Base-by-base conservation (phyloP, 495 filamentous ascomycete genomes). In the Astrocystis sublimbata region DNA sequence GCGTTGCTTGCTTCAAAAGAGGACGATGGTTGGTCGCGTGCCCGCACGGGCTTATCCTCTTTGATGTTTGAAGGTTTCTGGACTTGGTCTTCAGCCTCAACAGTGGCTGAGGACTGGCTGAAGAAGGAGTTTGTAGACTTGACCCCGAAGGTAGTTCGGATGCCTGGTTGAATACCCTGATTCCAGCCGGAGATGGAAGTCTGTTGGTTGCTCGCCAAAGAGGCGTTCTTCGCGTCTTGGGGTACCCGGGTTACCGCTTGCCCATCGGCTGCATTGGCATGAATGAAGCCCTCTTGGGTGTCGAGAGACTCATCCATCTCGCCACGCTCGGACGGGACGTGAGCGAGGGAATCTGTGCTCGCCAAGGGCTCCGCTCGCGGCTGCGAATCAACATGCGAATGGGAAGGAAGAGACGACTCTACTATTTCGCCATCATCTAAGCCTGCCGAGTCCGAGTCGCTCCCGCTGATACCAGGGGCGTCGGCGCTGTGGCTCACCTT, bases 401-500 rank as follows among this genome's bases (percentile, higher is more conserved):
- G 53, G 30, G 64, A 58, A 60, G 21, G 40, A 21, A 49, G 64
- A 50, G 56, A 49, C 19, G 67, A 69, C 28, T 77, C 72, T 61
- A 67, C 58, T 60, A 72, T 70, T 65, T 77, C 75, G 35, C 68
- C 73, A 40, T 78, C 73, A 13, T 72, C 72, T n/a, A 75, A 49
- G 58, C 60, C 55, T 28, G 60, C 65, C 17, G 64, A 63, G 41
- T 62, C 65, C 17, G 64, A 63, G 41, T 45, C 49, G 38, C 43
- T 62, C 33, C 21, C 26, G 15, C 55, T 56, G 31, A 43, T 41
- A 36, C 42, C 9, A 23, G 43, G 42, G 15, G 31, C 42, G n/a
- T 45, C 41, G 4, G 26, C n/a, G 21, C 33, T 21, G 1, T 30
- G n/a, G 28, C 31, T 33, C 23, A 47, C 6, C 40, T 66, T 75